A percentile compares a stretch with the other conserved stretches of the same genome.
Conservation (phyloP, 176 grass and related monocot species). For the Pontederia paniculata region DNA sequence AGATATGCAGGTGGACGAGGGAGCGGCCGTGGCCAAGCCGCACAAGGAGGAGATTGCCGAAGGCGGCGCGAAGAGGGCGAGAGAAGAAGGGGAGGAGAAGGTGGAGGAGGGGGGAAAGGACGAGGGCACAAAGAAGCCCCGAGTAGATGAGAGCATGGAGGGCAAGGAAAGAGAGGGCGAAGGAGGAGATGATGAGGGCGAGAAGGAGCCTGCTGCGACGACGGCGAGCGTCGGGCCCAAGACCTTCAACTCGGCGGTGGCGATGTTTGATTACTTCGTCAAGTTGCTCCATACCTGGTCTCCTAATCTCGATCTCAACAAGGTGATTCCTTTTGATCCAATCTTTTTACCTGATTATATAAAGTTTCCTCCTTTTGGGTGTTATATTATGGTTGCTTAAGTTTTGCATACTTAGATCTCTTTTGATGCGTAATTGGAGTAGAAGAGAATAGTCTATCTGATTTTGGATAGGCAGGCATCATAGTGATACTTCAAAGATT, state of each 20-base stretch:
- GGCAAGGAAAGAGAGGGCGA: conserved; percentile 10
- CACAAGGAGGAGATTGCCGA: conserved; percentile 25
- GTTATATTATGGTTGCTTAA: background rate
- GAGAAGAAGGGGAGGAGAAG: conserved; percentile 13
- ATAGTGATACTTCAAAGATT: no score
- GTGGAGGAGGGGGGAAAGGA: conserved; percentile 16
- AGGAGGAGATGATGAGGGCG: background rate
- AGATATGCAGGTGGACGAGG: background rate
- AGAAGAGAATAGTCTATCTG: no score
- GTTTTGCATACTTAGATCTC: no score
- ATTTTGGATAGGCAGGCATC: no score
- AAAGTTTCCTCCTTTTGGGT: background rate
- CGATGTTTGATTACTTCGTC: conserved; percentile 85
- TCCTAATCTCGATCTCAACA: conserved; percentile 50
- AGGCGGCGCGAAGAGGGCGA: conserved; percentile 20
- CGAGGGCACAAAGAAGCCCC: background rate
- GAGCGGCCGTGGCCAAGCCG: conserved; percentile 11
- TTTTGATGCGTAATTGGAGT: no score
- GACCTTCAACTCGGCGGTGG: conserved; percentile 48
- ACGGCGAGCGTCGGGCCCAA: conserved; percentile 66
- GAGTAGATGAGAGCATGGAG: conserved; percentile 1
- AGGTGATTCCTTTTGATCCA: conserved; percentile 29
- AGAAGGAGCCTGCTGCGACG: conserved; percentile 19
- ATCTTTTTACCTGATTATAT: background rate
- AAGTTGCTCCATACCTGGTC: conserved; percentile 61